Base-by-base conservation (phyloP, 129 eudicot species). In the Mikania micrantha region DNA sequence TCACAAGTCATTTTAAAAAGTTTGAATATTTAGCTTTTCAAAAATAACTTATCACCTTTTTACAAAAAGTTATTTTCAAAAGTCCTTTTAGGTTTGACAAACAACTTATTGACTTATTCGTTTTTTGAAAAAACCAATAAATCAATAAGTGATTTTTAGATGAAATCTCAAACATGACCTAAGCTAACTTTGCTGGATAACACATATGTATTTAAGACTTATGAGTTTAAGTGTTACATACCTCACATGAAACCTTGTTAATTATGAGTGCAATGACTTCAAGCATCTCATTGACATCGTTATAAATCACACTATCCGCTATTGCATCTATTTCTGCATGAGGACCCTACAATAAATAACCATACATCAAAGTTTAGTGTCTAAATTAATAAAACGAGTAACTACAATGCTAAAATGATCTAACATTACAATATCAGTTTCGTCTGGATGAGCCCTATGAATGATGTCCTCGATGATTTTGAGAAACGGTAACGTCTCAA, bases 201-300 rank as follows among this genome's bases (percentile, higher is more conserved):
- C n/a, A 53, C 22, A 2, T 12, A 13, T 19, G 19, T 39, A 64
- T 4, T 25, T 3, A 24, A 10, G 15, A 49, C 5, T 0, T n/a
- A n/a, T 3, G 2, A 60, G n/a, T 2, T 28, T 15, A n/a, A 31
- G 4, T 4, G 56, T 36, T n/a, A 28, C 2, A 28, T 79, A 88
- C 96, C 96, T 88, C 96, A n/a, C 90, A 78, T 2, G 89, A 72
- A 54, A 85, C 88, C 78, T 64, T 83, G 20, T 83, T 83, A 32
- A 88, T 83, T 7, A 87, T 80, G 75, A 80, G 70, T 2, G 92
- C 89, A 71, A 85, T 68, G 22, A 78, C 73, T 44, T 88, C 92
- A 40, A 90, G 85, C 72, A 87, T 73, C 50, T 87, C 99, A 21
- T 60, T 41, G 41, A 77, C 60, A 28, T 87, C 88, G 31, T 50